Base-by-base conservation (phyloP, 495 filamentous ascomycete genomes). In the Trichocladium uniseriatum region DNA sequence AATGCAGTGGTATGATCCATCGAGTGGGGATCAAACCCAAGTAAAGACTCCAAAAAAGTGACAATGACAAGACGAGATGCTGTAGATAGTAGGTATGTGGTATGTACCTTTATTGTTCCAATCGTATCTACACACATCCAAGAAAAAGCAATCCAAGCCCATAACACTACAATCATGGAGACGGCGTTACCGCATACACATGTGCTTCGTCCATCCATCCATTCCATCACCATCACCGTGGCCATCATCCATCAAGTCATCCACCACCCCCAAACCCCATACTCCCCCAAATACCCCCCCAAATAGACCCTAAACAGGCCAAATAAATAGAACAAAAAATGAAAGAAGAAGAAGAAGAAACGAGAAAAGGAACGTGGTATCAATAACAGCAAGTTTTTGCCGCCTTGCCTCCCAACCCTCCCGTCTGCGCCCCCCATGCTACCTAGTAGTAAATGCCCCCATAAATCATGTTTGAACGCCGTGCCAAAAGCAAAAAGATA, bases 311-410 rank as follows among this genome's bases (percentile, higher is more conserved):
- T 27, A 21, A n/a, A 43, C 22, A 24, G 15, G 40, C 15, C 28
- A 3, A 4, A 3, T 8, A 27, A 8, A 27, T 27, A 3, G 24
- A 8, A 8, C 24, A 27, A 8, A 27, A 27, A 27, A 27, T 27
- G 8, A 27, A 32, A 14, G 31, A 32, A 5, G 31, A 32, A 14
- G 13, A 4, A 5, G 16, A 22, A 19, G n/a, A 16, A 20, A 27
- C 14, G 10, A 42, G 18, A 48, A 22, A 49, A 42, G 29, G 47
- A 43, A 49, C 27, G 38, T 49, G 47, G 47, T 49, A 49, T 49
- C 47, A 49, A 35, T 6, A 36, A 43, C 15, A 36, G 35, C 28
- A 34, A 43, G 16, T 3, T 27, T 22, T 36, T 35, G 38, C 20
- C 11, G 10, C 22, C 27, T n/a, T 41, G 10, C 18, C 18, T 16